phyloP scores from a whole-genome alignment of 306 rosid genomes.

The Fragaria vesca region DNA sequence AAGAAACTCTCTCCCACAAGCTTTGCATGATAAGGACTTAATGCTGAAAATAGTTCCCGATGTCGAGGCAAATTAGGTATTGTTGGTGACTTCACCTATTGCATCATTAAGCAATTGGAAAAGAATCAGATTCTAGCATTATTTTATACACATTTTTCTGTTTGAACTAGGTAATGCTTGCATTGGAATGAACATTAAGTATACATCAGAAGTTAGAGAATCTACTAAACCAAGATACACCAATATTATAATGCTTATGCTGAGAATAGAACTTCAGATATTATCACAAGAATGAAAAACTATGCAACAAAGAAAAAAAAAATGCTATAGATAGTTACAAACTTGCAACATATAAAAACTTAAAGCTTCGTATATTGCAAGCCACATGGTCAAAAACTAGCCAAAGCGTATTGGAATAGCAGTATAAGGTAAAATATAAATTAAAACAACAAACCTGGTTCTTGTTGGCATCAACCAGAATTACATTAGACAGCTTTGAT shows the following conservation, averaged over 20 bases:
- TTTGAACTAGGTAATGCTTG: not conserved
- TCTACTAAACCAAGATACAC: not conserved
- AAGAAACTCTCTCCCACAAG: slow-evolving; percentile 97
- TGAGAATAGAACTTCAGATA: not conserved
- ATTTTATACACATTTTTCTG: not conserved
- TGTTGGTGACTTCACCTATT: slow-evolving; percentile 78
- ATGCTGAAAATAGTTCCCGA: slow-evolving; percentile 60
- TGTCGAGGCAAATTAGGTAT: slow-evolving; percentile 81
- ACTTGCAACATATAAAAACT: not conserved
- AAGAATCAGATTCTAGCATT: slow-evolving; percentile 19
- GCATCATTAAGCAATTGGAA: slow-evolving; percentile 25
- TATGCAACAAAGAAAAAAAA: not conserved
- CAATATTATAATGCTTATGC: not conserved
- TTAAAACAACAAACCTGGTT: slow-evolving; percentile 64
- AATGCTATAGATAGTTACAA: not conserved
- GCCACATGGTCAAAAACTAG: not conserved
- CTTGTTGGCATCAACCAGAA: slow-evolving; percentile 73
- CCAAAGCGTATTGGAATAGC: not conserved
- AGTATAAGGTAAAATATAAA: slow-evolving; percentile 1
- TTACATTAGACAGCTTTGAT: slow-evolving; percentile 66
- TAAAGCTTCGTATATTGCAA: not conserved
- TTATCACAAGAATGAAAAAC: not conserved
- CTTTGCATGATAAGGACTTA: slow-evolving; percentile 78
- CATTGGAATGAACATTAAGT: not conserved
- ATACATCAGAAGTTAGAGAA: not conserved